Percentiles rank a stretch among this genome's conserved stretches.
Evolutionary conservation across 345 rosid genomes (phyloP).

Genomic region (Salix arbutifolia): DNA sequence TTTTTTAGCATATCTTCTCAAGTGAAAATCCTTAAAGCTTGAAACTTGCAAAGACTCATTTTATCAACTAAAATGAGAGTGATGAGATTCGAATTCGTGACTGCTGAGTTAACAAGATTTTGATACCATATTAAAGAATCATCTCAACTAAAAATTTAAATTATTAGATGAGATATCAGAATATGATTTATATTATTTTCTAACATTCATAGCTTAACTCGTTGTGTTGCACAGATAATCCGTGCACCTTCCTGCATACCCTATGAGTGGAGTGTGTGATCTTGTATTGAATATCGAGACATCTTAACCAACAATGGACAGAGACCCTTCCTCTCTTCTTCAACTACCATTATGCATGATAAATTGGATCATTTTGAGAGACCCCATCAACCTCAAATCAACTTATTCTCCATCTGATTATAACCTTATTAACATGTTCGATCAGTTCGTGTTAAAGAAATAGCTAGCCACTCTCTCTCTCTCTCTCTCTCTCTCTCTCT

Average conservation of each 20-base stretch:
- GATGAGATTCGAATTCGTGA: no score
- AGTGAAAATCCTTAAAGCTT: no score
- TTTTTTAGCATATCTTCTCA: no score
- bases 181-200: no score
- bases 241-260: not conserved
- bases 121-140: no score
- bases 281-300: not conserved
- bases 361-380: not conserved
- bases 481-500: not conserved
- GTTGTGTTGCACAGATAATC: not conserved
- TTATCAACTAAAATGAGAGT: no score
- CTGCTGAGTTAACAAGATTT: accelerated
- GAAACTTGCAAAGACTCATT: no score
- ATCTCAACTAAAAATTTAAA: no score
- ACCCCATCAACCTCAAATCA: not conserved
- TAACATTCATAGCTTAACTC: not conserved
- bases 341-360: slow-evolving; percentile 3
- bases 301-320: slow-evolving; percentile 7
- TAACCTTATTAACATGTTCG: not conserved
- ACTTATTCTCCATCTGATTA: not conserved
- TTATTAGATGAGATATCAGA: no score
- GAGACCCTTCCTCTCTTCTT: not conserved
- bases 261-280: not conserved
- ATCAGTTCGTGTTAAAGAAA: not conserved
- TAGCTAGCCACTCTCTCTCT: not conserved